Evolutionary conservation across 345 rosid species (phyloP), one percentile per base, ranked within the genome.

Genomic region (Excoecaria cochinchinensis): DNA sequence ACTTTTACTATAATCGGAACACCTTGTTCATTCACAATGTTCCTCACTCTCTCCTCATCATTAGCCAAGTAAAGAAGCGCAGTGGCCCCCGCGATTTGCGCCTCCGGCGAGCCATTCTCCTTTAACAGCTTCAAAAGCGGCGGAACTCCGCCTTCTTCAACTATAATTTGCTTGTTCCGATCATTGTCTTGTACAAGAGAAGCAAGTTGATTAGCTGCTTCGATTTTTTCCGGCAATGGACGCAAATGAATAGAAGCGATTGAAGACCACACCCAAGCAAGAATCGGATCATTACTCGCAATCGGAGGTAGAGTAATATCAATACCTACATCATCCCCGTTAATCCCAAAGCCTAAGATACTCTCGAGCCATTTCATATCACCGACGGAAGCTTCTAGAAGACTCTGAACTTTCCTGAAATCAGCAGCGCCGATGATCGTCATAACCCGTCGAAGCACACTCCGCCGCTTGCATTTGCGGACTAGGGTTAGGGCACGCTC

Each of bases 261-360:
- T 61, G 82, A 86, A 7, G 95, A 91, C 99, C 99, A 94, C 31
- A 94, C 90, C 97, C 92, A 94, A 4, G 97, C 87, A 14, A 95
- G 83, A 59, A 95, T 91, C 67, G 99, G 99, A 73, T 95, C 95
- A 71, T 90, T 95, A 46, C 92, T 88, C 0, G 95, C 97, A 38
- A 92, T 90, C 1, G 99, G 99, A 1, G 99, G 99, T 16, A 94
- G 87, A 12, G 93, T 72, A 61, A 89, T 82, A 50, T 74, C 86
- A 17, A 90, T 88, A 16, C 92, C 98, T 11, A 53, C 66, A 13
- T 47, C 71, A 11, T 56, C 76, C 19, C 87, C 78, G 19, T 84
- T 84, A 19, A 82, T 82, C 6, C 87, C 90, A 38, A 84, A 74
- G 60, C 87, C 91, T 44, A 89, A 78, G 6, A 91, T 83, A 25